These are phyloP conservation scores for Zopfochytrium polystomum DNA, from an alignment of 371 early-diverging fungal genomes.

Conservation along the genomic window DNA sequence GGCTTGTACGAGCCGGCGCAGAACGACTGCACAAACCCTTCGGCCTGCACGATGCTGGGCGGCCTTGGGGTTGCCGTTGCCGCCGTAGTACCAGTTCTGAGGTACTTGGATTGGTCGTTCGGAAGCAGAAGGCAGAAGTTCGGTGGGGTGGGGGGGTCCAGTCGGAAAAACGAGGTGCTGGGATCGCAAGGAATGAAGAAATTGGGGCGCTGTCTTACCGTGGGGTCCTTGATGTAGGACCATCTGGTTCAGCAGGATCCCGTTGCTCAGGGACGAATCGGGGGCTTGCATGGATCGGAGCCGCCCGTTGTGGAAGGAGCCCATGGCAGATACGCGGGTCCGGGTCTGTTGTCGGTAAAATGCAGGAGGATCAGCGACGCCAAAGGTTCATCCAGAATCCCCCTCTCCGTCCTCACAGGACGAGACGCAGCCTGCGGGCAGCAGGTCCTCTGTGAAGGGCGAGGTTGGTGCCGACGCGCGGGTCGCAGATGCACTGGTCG, in stretches of 20 bases:
- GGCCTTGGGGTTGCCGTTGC: slow-evolving; percentile 15
- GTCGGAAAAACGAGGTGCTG: neutral
- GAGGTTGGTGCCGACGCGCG: neutral
- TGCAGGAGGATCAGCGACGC: neutral
- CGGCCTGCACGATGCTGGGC: slow-evolving; percentile 31
- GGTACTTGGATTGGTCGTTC: slow-evolving; percentile 17
- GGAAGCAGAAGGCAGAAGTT: slow-evolving; percentile 33
- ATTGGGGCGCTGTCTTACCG: neutral
- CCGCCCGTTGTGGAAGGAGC: neutral
- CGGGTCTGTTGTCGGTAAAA: neutral
- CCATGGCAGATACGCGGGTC: slow-evolving; percentile 1
- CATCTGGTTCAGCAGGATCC: neutral
- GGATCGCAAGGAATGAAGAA: neutral
- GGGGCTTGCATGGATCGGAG: slow-evolving; percentile 13
- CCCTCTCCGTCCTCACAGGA: neutral
- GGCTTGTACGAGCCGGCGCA: slow-evolving; percentile 32
- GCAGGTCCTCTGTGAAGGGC: neutral
- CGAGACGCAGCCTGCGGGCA: neutral
- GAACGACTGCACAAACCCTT: slow-evolving; percentile 29
- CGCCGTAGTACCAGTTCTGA: slow-evolving; percentile 15
- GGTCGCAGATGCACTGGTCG: neutral
- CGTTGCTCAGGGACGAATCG: neutral
- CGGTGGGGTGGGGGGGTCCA: neutral
- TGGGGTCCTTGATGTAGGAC: slow-evolving; percentile 22
- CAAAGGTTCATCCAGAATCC: neutral